Evolutionary conservation across 139 green algal species (phyloP).

Genomic region (Pseudopediastrum boryanum): DNA sequence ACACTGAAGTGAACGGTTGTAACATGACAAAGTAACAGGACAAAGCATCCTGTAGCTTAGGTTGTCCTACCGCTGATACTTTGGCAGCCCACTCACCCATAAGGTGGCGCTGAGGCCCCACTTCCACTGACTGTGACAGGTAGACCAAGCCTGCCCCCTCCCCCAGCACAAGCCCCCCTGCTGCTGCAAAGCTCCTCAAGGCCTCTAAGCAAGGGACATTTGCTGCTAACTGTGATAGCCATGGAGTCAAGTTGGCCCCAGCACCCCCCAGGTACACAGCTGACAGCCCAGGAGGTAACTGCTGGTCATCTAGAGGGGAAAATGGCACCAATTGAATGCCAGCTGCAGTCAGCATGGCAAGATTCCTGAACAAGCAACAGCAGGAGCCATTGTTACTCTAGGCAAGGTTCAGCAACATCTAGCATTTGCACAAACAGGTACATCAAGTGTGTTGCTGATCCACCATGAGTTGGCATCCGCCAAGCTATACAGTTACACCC

Average conservation of each 20-base stretch:
- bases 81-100: conserved; percentile 46
- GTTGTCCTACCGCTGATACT: too few species aligned
- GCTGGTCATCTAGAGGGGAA: conserved; percentile 83
- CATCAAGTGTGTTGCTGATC: too few species aligned
- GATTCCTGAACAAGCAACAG: conserved; percentile 50
- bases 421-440: too few species aligned
- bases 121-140: conserved; percentile 57
- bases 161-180: conserved; percentile 88
- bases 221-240: conserved; percentile 66
- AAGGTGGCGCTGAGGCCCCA: conserved; percentile 7
- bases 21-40: too few species aligned
- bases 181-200: conserved; percentile 79
- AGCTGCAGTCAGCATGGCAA: conserved; percentile 58
- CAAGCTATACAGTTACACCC: too few species aligned
- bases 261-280: conserved; percentile 89
- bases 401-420: too few species aligned
- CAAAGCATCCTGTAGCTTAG: too few species aligned
- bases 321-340: conserved; percentile 91
- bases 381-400: too few species aligned
- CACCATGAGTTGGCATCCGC: too few species aligned
- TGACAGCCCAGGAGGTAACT: conserved; percentile 72
- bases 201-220: conserved; percentile 70
- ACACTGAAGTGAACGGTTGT: too few species aligned
- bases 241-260: conserved; percentile 77
- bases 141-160: conserved; percentile 92